Evolutionary conservation across 352 stramenopile genomes (phyloP).

Genomic region (Phytophthora pinifolia): DNA sequence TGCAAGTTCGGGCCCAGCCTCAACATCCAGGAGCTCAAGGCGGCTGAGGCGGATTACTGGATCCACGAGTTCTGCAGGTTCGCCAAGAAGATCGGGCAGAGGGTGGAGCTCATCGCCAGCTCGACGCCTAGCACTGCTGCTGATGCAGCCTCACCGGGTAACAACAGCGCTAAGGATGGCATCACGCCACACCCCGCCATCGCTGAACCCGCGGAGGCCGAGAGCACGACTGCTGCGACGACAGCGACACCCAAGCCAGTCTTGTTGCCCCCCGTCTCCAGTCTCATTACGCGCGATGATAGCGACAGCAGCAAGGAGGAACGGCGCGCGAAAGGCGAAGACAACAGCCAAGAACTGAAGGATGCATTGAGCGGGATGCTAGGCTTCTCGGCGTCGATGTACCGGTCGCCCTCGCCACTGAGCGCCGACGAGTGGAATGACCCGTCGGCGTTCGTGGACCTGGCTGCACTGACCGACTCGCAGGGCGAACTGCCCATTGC

Average conservation of each 20-base stretch:
- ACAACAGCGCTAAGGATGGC: background rate
- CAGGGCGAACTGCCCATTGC: conserved; percentile 33
- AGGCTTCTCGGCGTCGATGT: conserved; percentile 11
- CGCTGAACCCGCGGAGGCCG: background rate
- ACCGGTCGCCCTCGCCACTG: conserved; percentile 45
- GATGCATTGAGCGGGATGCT: conserved; percentile 15
- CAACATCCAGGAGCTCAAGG: conserved; percentile 69
- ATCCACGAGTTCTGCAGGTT: conserved; percentile 69
- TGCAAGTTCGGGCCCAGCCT: conserved; percentile 60
- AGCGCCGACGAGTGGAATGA: conserved; percentile 71
- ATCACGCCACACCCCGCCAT: background rate
- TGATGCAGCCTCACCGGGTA: background rate
- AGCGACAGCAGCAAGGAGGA: background rate
- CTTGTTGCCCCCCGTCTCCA: conserved; percentile 16
- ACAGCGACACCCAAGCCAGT: background rate
- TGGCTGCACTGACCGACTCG: conserved; percentile 41
- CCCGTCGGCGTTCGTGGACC: conserved; percentile 42
- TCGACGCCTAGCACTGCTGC: background rate
- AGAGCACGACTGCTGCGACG: background rate
- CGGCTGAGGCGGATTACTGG: conserved; percentile 72
- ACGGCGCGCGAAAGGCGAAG: conserved; percentile 4
- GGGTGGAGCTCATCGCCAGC: conserved; percentile 35
- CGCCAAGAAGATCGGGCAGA: conserved; percentile 60
- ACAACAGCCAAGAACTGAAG: conserved; percentile 25
- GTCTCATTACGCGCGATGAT: conserved; percentile 9